Base-by-base conservation (phyloP, 2,329 filamentous ascomycete genomes). In the Phoma herbarum region DNA sequence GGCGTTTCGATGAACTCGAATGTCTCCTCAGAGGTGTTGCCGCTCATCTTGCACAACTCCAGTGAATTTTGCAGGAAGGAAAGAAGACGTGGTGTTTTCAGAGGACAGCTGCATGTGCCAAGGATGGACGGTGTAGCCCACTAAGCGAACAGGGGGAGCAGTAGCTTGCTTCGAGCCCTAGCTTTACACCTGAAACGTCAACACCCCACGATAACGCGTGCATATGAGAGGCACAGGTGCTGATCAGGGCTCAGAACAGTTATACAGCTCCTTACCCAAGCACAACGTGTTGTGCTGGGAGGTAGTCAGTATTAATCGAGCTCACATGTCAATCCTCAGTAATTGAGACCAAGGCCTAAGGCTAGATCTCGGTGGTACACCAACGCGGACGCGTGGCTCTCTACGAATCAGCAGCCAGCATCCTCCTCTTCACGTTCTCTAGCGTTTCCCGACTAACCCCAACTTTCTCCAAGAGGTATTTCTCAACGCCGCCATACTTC, bases 1-100 rank as follows among this genome's bases (percentile, higher is more conserved):
- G 87, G 86, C 70, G 86, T 89, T 69, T 86, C 81, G 64, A 89
- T 84, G 76, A 89, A 91, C 77, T 90, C 87, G 75, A 90, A 90
- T 25, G 79, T 80, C 67, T 84, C 81, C 75, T 84, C 83, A 41
- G 80, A 79, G 52, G 68, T 70, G 59, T 75, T 68, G 60, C 71
- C 73, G 62, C 69, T 74, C 66, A 74, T 72, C 61, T 72, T 75
- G 60, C 70, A 64, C 65, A 71, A 73, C 53, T 61, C 67, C 58
- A 60, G 57, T 60, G 69, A 71, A 73, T 69, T 74, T 75, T 73
- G 67, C 61, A 64, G 64, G 61, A 65, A 54, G 56, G 50, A 62
- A 59, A 53, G 63, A 52, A 57, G 51, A 68, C 60, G 62, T 69
- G 66, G 67, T 67, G 64, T 57, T 67, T 63, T 63, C 55, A 60